These are phyloP conservation scores for Imleria badia DNA, from an alignment of 768 basidiomycete species.

Conservation along the genomic window DNA sequence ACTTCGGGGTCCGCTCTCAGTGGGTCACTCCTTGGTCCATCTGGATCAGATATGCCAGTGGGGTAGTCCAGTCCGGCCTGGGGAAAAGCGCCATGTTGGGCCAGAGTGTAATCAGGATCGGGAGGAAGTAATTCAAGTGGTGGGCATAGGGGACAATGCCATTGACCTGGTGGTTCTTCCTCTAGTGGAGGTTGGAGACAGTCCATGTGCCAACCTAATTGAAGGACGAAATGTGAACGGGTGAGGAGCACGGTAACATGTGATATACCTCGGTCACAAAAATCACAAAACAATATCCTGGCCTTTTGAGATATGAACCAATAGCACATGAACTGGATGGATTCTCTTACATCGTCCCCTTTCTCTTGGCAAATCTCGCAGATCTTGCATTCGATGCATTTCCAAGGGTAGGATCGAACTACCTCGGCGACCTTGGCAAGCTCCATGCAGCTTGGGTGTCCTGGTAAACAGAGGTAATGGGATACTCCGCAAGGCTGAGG, in stretches of 20 bases:
- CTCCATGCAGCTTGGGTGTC: constrained; percentile 86
- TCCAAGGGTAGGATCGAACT: constrained; percentile 78
- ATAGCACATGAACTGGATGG: constrained; percentile 9
- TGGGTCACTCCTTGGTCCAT: constrained; percentile 30
- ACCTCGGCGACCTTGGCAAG: constrained; percentile 55
- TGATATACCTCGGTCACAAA: constrained; percentile 79
- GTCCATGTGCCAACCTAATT: constrained; percentile 81
- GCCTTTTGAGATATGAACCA: constrained; percentile 46
- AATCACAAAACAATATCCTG: constrained; percentile 87
- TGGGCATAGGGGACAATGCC: constrained; percentile 71
- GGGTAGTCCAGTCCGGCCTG: constrained; percentile 28
- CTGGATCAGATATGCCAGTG: constrained; percentile 23
- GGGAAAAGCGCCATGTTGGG: constrained; percentile 43
- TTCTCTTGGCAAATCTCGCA: constrained; percentile 86
- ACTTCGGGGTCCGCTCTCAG: constrained; percentile 27
- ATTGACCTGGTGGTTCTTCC: constrained; percentile 71
- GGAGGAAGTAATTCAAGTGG: constrained; percentile 24
- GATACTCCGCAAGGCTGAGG: neutral
- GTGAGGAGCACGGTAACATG: constrained; percentile 5
- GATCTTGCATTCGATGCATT: constrained; percentile 87
- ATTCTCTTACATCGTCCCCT: constrained; percentile 77
- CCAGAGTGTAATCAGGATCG: neutral
- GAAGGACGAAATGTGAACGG: neutral
- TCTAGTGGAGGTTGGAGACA: constrained; percentile 74
- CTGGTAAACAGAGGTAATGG: constrained; percentile 36